Base-by-base conservation (phyloP, 2,329 filamentous ascomycete genomes). In the Grosmannia huntii region DNA sequence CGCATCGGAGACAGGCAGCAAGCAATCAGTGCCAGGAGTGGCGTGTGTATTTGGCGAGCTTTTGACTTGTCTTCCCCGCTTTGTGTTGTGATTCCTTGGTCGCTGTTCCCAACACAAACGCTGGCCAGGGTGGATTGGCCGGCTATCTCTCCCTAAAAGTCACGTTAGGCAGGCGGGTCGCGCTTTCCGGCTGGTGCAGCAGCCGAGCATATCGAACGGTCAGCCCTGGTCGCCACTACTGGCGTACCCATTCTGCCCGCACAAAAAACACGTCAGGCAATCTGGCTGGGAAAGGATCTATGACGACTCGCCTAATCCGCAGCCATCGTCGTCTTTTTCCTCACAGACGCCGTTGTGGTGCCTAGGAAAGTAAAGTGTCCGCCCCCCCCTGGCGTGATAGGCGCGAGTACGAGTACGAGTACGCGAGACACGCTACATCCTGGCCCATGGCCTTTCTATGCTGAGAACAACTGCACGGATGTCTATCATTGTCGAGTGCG, bases 401-500 rank as follows among this genome's bases (percentile, higher is more conserved):
- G 23, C 14, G 33, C 25, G n/a, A 19, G 28, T 46, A 46, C 53
- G 53, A 46, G 14, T 55, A 55, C 44, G 53, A 55, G 53, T 48
- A 27, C 21, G 21, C 53, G 41, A 55, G 25, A 33, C 48, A 49
- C 41, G 53, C 38, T 14, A 41, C 38, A 27, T 50, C 25, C 48
- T 49, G 48, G 51, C 28, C 51, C 51, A 53, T 38, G 51, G 51
- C 48, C 23, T 27, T 12, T 6, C 23, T 14, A 5, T 27, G 11
- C 12, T 27, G 23, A 23, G 21, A 50, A 25, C 48, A 25, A 16
- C 21, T 21, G 46, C 27, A 5, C 14, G 50, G n/a, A 76, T 77
- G 76, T 76, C 76, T 62, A 67, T 77, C 58, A 73, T 78, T 61
- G 70, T 71, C 63, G 75, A 78, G 75, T 78, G 65, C 66, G 75